Evolutionary conservation across 169 alveolate species (phyloP), one percentile per base, ranked within the genome.

Genomic region (Plasmodium ovale): DNA sequence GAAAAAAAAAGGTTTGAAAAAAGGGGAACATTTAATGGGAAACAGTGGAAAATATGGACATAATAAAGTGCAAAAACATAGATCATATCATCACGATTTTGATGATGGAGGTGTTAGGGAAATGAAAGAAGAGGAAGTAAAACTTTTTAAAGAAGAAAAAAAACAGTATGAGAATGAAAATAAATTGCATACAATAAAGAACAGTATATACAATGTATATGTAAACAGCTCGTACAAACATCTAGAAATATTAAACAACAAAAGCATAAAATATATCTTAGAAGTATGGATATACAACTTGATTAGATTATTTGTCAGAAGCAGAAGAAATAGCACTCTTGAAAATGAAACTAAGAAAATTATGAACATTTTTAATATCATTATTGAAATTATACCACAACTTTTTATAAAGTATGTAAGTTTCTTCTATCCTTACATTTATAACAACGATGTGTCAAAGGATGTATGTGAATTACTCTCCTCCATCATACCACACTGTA

Each of bases 401-500:
- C 5, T 85, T 56, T 85, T 85, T 58, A 70, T 70, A 31, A 85
- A 47, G 58, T 85, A 85, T 69, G 21, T 85, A n/a, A 60, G 31
- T 23, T 85, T 85, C 31, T 85, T 85, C 29, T 85, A 85, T 58
- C 72, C 73, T 0, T 85, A 85, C 49, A 85, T 85, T 23, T 70
- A 70, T 37, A 67, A 85, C 39, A 70, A 85, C n/a, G 91, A 68
- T 39, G 74, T 85, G 21, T 69, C 91, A 0, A 85, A 70, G 47
- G 91, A 85, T 70, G 73, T 85, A n/a, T 85, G 91, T 44, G 85
- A 67, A 33, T 69, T 85, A 33, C n/a, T 85, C 21, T 85, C 91
- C 3, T 69, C 87, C 19, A 59, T 70, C n/a, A 58, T 85, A 2
- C 91, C 91, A 0, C 64, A 85, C 39, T 85, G 91, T 33, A 85